A percentile compares a stretch with the other conserved stretches of the same genome.
Evolutionary conservation across 2,329 filamentous ascomycete species (phyloP).

Genomic region (Trichophyton rubrum): DNA sequence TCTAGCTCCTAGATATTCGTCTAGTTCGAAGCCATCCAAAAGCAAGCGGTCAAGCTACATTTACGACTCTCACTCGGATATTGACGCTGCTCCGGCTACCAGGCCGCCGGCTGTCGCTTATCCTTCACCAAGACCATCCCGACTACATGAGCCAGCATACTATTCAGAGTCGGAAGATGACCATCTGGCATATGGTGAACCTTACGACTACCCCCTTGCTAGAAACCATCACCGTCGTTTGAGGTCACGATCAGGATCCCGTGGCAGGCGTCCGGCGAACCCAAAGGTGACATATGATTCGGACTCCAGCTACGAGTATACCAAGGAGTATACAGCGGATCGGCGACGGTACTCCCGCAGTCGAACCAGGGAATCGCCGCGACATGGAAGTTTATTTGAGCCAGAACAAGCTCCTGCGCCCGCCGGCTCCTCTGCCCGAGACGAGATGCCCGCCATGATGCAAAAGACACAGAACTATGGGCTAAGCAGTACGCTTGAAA

Average conservation of each 20-base stretch:
- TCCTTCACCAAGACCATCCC: not conserved
- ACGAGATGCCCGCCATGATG: not conserved
- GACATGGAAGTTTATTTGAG: not conserved
- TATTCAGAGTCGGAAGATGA: not conserved
- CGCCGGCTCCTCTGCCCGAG: not conserved
- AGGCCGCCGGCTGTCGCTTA: not conserved
- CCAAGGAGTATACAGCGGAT: not conserved
- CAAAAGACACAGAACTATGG: not conserved
- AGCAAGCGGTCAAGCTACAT: not conserved
- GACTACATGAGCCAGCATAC: not conserved
- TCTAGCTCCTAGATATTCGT: not conserved
- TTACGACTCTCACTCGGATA: not conserved
- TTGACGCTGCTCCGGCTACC: not conserved
- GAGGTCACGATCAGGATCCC: slow-evolving; percentile 5
- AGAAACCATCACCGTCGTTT: not conserved
- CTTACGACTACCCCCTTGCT: not conserved
- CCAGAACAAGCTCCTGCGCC: not conserved
- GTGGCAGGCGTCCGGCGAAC: not conserved
- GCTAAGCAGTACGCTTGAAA: not conserved
- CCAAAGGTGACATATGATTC: slow-evolving; percentile 11
- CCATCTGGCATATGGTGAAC: not conserved
- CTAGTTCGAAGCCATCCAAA: not conserved
- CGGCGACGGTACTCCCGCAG: slow-evolving; percentile 5
- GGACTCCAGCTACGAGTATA: slow-evolving; percentile 11
- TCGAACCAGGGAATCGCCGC: slow-evolving; percentile 8